Percentiles rank a stretch among this genome's conserved stretches.
Evolutionary conservation across 78 protist genomes (phyloP).

Genomic region (Dictyostelium intermedium): DNA sequence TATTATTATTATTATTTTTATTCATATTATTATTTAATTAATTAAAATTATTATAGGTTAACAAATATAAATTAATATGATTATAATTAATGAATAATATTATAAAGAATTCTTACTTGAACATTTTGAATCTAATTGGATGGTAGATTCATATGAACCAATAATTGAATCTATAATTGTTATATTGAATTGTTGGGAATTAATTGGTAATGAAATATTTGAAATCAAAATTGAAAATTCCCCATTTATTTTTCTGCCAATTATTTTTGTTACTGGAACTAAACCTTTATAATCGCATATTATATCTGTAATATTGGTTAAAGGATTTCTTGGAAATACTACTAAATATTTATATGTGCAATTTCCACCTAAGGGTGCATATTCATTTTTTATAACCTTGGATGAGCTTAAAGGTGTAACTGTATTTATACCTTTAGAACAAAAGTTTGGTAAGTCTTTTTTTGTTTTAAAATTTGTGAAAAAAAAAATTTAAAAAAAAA

Average conservation of each 20-base stretch:
- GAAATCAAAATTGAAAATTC: neutral
- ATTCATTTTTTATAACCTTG: neutral
- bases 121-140: neutral
- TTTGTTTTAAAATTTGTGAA: no score
- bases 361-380: neutral
- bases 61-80: no score
- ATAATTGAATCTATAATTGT: neutral
- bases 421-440: neutral
- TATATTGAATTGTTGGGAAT: neutral
- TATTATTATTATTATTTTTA: neutral
- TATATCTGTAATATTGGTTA: neutral
- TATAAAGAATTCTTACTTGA: neutral
- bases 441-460: no score
- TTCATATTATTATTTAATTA: neutral
- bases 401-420: neutral
- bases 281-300: neutral
- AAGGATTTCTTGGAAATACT: neutral
- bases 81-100: no score
- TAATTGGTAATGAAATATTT: neutral
- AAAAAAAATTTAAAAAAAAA: neutral
- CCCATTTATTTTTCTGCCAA: neutral
- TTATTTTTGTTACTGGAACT: no score
- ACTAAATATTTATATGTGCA: neutral
- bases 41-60: no score
- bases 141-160: neutral